Evolutionary conservation across 371 early-diverging fungal species (phyloP).

Genomic region (Syncephalastrum monosporum): DNA sequence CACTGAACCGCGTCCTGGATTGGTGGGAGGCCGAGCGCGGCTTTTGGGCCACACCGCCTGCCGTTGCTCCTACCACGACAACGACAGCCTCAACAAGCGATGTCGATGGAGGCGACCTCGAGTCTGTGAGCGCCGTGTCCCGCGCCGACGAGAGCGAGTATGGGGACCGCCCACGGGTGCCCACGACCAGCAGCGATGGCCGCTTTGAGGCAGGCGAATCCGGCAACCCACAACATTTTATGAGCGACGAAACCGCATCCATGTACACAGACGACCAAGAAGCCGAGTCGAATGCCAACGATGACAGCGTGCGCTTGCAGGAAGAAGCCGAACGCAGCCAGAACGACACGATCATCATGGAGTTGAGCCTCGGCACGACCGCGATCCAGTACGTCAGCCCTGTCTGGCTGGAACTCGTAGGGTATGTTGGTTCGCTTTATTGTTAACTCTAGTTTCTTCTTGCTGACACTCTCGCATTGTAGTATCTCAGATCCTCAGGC

Average conservation of each 20-base stretch:
- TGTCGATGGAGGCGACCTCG: slow-evolving; percentile 15
- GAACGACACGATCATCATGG: slow-evolving; percentile 62
- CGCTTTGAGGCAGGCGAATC: not conserved
- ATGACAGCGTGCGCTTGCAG: slow-evolving; percentile 37
- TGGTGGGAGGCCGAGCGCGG: slow-evolving; percentile 64
- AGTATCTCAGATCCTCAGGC: slow-evolving; percentile 48
- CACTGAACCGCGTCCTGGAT: slow-evolving; percentile 57
- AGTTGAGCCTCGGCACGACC: slow-evolving; percentile 50
- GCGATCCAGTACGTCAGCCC: slow-evolving; percentile 59
- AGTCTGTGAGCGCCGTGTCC: slow-evolving; percentile 12
- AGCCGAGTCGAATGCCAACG: slow-evolving; percentile 18
- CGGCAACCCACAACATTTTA: not conserved
- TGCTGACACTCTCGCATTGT: not conserved
- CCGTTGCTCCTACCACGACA: slow-evolving; percentile 2
- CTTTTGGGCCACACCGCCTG: slow-evolving; percentile 32
- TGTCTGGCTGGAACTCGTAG: slow-evolving; percentile 57
- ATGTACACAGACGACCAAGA: slow-evolving; percentile 15
- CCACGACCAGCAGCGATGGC: slow-evolving; percentile 8
- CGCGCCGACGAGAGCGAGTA: slow-evolving; percentile 8
- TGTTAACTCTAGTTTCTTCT: not conserved
- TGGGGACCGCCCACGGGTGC: slow-evolving; percentile 10
- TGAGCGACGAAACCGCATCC: slow-evolving; percentile 3
- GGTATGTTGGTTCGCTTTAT: slow-evolving; percentile 33
- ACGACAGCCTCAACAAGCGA: slow-evolving; percentile 14
- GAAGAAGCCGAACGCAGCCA: slow-evolving; percentile 57